phyloP scores from a whole-genome alignment of 2,329 filamentous ascomycete genomes.

The Elsinoe perseae region DNA sequence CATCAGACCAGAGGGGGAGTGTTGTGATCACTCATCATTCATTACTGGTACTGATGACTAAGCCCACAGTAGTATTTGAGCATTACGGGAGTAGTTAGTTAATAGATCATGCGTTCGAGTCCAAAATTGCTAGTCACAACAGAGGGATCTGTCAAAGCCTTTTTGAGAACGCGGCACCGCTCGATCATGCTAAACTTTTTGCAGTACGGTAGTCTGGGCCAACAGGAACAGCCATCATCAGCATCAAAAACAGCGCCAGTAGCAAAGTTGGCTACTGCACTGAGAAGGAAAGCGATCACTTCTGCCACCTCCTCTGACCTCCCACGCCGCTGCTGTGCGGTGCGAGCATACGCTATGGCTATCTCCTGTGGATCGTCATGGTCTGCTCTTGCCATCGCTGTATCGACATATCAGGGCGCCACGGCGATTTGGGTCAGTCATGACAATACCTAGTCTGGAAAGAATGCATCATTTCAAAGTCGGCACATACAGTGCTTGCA shows the following conservation, averaged over 20 bases:
- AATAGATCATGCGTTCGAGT: too few species aligned
- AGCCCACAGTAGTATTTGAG: too few species aligned
- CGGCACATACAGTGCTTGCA: background rate
- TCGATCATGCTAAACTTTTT: too few species aligned
- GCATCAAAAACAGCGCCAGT: conserved; percentile 41
- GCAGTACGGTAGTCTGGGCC: too few species aligned
- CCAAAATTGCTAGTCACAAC: too few species aligned
- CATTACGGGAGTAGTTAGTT: too few species aligned
- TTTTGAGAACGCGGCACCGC: too few species aligned
- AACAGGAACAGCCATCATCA: conserved; percentile 38
- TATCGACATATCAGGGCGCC: conserved; percentile 6
- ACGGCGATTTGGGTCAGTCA: too few species aligned
- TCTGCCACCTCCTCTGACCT: conserved; percentile 34
- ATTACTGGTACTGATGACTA: too few species aligned
- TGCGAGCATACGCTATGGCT: background rate
- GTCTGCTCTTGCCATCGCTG: conserved; percentile 1
- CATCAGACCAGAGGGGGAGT: too few species aligned
- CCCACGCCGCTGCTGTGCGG: conserved; percentile 20
- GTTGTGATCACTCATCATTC: too few species aligned
- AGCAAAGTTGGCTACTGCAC: conserved; percentile 40
- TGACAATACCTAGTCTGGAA: conserved; percentile 21
- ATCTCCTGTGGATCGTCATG: conserved; percentile 1
- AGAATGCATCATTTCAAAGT: conserved; percentile 21
- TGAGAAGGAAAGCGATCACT: conserved; percentile 43
- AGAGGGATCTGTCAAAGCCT: too few species aligned